Evolutionary conservation across 2,329 filamentous ascomycete genomes (phyloP), one percentile per base, ranked within the genome.

Genomic region (Alternaria ventricosa): DNA sequence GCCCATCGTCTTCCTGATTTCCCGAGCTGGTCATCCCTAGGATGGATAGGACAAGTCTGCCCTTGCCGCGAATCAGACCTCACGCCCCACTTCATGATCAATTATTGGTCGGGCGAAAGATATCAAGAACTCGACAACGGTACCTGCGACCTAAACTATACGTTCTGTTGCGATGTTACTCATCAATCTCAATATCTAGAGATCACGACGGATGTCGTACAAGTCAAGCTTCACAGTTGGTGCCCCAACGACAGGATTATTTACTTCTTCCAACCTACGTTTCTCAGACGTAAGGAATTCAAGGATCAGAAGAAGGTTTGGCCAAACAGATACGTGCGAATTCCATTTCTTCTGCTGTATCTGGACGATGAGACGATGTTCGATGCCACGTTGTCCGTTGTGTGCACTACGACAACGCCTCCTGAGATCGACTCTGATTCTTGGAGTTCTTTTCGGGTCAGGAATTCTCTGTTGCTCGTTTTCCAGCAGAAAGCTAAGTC

Each of bases 61-160:
- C 7, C 23, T 2, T 0, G 0, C 4, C 0, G 2, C 9, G 15
- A 3, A 18, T 0, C 36, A 41, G 5, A 10, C 18, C 5, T 18
- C 0, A 18, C 36, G 11, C 0, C 36, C 9, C n/a, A 41, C 9
- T 41, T 41, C 36, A 18, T 18, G n/a, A 41, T 41, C 5, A 41
- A 41, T 9, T 41, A 41, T 2, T 41, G 36, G 36, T 18, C 36
- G 8, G 36, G 36, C 9, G 36, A 41, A 1, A 3, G 1, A 18
- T 41, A 41, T 11, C 36, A 11, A 2, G 36, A 41, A 10, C 36
- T 41, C 5, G 36, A 18, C n/a, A 2, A 18, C 0, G n/a, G 36
- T 11, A 5, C 36, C 36, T 41, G 36, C 8, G 9, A 41, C 9
- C n/a, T 41, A 6, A 5, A 41, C 0, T 41, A 41, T 41, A 41